phyloP scores from a whole-genome alignment of 768 basidiomycete species.

The Psilocybe tampanensis region DNA sequence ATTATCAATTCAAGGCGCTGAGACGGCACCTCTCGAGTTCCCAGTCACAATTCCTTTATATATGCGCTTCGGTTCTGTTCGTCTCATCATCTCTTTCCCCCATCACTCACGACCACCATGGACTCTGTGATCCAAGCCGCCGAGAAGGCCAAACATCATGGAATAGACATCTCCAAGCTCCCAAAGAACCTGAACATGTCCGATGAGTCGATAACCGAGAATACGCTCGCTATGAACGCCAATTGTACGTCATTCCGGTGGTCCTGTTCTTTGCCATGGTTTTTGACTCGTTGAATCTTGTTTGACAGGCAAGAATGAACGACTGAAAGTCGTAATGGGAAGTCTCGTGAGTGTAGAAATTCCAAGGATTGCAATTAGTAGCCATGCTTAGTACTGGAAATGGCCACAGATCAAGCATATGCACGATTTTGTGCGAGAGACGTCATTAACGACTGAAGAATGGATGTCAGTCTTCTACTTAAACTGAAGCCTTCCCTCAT shows the following conservation, averaged over 20 bases:
- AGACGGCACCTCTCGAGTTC: neutral
- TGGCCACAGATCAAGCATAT: conserved; percentile 58
- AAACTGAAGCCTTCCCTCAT: neutral
- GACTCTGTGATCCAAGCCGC: conserved; percentile 30
- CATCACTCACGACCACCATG: conserved; percentile 5
- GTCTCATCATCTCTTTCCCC: neutral
- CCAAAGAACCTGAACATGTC: conserved; percentile 43
- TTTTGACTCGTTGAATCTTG: neutral
- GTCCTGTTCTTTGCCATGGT: neutral
- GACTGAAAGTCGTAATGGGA: conserved; percentile 46
- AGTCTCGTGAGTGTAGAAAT: conserved; percentile 35
- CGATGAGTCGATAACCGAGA: conserved; percentile 41
- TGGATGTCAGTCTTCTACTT: conserved; percentile 58
- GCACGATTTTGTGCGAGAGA: conserved; percentile 76
- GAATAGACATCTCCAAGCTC: conserved; percentile 42
- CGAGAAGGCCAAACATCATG: conserved; percentile 33
- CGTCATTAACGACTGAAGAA: conserved; percentile 78
- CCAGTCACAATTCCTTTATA: neutral
- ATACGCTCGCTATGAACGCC: conserved; percentile 40
- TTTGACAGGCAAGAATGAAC: conserved; percentile 29
- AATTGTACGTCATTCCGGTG: conserved; percentile 33
- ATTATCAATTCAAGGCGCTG: neutral
- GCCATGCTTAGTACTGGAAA: neutral
- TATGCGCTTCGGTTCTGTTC: neutral
- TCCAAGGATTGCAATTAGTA: too few species aligned